Conservation (phyloP, 2,329 filamentous ascomycete genomes). For the Keithomyces neogunnii region DNA sequence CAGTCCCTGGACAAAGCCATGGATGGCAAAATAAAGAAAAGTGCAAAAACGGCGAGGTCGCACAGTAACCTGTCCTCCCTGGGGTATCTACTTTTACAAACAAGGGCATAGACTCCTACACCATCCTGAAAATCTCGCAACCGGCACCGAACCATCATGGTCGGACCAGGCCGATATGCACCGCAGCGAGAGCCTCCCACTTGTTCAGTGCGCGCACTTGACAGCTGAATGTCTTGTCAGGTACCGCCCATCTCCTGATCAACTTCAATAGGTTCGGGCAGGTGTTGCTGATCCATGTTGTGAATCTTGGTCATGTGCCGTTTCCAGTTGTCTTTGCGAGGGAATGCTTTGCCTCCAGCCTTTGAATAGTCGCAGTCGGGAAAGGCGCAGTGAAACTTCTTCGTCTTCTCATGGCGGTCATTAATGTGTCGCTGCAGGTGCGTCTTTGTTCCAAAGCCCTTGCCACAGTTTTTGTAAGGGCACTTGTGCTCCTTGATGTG, state of each 20-base stretch:
- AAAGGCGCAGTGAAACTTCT: slow-evolving; percentile 50
- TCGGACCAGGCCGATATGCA: not conserved
- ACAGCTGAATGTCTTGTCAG: not conserved
- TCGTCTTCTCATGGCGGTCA: slow-evolving; percentile 51
- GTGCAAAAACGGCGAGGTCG: not conserved
- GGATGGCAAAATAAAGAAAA: not conserved
- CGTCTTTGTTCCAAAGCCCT: slow-evolving; percentile 52
- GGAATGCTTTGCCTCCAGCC: slow-evolving; percentile 48
- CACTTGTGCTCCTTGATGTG: slow-evolving; percentile 53
- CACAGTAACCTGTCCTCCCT: too few species aligned
- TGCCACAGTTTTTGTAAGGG: slow-evolving; percentile 41
- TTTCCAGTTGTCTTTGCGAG: slow-evolving; percentile 55
- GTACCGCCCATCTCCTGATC: slow-evolving; percentile 26
- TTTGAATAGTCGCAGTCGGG: slow-evolving; percentile 47
- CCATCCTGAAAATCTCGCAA: not conserved
- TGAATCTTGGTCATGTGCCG: slow-evolving; percentile 56
- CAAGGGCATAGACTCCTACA: not conserved
- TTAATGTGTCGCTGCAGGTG: slow-evolving; percentile 55
- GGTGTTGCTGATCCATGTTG: slow-evolving; percentile 28
- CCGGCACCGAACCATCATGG: not conserved
- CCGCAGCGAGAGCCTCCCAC: too few species aligned
- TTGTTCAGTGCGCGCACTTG: not conserved
- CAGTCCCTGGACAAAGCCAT: not conserved
- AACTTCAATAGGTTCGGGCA: slow-evolving; percentile 33
- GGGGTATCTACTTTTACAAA: not conserved